Conservation (phyloP, 257 asterid genomes). For the Primulina tabacum region DNA sequence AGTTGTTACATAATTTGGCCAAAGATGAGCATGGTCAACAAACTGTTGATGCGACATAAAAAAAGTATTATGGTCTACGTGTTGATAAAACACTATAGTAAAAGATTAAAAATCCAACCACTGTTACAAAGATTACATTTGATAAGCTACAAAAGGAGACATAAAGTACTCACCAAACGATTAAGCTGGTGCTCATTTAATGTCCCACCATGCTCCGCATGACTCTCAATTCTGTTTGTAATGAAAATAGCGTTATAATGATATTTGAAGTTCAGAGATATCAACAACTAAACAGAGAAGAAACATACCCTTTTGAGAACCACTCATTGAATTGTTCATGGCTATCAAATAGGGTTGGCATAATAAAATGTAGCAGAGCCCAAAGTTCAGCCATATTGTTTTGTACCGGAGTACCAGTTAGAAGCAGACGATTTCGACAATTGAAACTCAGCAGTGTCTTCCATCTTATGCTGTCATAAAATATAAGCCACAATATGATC, state of each 20-base stretch:
- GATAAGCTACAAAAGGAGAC: constrained; percentile 18
- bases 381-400: constrained; percentile 99
- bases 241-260: constrained; percentile 32
- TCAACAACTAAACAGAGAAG: constrained; percentile 11
- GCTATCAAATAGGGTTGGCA: constrained; percentile 97
- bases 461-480: constrained; percentile 88
- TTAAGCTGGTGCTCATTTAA: constrained; percentile 65
- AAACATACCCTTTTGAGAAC: constrained; percentile 93
- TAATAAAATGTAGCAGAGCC: constrained; percentile 95
- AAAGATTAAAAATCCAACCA: background rate
- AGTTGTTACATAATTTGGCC: background rate
- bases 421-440: constrained; percentile 95
- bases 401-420: constrained; percentile 98
- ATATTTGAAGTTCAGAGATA: constrained; percentile 14
- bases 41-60: background rate
- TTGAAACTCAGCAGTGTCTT: constrained; percentile 94
- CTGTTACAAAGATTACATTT: background rate
- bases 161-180: constrained; percentile 73
- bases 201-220: constrained; percentile 99
- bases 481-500: background rate
- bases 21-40: background rate
- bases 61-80: background rate
- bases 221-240: constrained; percentile 88
- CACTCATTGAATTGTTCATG: constrained; percentile 98
- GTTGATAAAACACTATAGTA: background rate